phyloP scores from a whole-genome alignment of 768 basidiomycete genomes.

The Favolaschia claudopus region DNA sequence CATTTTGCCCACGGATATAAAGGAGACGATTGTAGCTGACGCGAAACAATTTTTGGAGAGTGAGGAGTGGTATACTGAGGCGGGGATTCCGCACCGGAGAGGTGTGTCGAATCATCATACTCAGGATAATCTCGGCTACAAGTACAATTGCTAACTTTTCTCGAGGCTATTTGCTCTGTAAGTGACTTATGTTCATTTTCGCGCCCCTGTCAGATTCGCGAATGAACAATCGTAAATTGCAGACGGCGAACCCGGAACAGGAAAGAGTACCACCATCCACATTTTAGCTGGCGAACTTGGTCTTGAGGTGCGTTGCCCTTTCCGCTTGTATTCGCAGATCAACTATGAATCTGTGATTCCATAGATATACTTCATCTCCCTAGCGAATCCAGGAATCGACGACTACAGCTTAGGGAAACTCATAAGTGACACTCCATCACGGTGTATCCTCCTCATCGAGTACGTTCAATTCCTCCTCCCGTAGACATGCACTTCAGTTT shows the following conservation, averaged over 20 bases:
- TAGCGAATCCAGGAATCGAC: background rate
- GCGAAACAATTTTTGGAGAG: conserved; percentile 23
- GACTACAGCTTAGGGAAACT: background rate
- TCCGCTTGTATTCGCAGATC: background rate
- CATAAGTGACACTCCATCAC: conserved; percentile 1
- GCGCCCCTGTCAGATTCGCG: background rate
- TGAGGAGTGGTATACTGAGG: conserved; percentile 24
- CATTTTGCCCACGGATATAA: conserved; percentile 19
- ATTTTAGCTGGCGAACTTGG: conserved; percentile 22
- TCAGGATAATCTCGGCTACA: no score
- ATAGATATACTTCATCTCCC: conserved; percentile 3
- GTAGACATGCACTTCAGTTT: no score
- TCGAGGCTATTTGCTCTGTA: conserved; percentile 20
- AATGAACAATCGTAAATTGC: background rate
- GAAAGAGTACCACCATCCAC: conserved; percentile 22
- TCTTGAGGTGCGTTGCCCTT: conserved; percentile 5
- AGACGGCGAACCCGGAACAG: conserved; percentile 26
- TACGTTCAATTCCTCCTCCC: no score
- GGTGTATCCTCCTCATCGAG: conserved; percentile 6
- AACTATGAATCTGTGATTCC: background rate
- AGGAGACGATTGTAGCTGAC: conserved; percentile 22
- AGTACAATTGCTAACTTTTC: no score
- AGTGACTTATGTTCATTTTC: background rate
- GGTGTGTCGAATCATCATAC: background rate
- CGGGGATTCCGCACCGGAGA: conserved; percentile 28